Conservation (phyloP, 2,329 filamentous ascomycete genomes). For the Lachnellula occidentalis region DNA sequence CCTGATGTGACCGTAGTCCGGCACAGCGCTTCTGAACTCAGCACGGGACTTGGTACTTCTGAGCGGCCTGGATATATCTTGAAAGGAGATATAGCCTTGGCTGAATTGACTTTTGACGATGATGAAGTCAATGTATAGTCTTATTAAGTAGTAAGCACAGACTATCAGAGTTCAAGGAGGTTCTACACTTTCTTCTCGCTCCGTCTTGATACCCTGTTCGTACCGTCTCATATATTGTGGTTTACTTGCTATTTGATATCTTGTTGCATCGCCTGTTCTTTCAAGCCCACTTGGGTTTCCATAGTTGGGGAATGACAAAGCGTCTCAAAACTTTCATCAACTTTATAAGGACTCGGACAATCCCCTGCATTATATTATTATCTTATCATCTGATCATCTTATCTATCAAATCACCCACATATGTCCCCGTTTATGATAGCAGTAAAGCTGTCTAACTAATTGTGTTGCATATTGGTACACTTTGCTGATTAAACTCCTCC, state of each 20-base stretch:
- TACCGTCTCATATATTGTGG: constrained; percentile 7
- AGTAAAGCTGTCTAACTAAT: constrained; percentile 14
- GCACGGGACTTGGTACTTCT: neutral
- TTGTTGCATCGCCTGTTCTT: constrained; percentile 6
- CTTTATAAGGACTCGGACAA: neutral
- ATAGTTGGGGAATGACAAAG: neutral
- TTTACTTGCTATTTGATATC: constrained; percentile 2
- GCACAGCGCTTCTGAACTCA: too few relatives aligned
- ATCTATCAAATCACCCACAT: constrained; percentile 11
- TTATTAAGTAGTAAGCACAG: neutral
- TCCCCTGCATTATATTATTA: neutral
- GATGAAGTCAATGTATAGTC: neutral
- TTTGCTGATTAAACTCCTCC: constrained; percentile 21
- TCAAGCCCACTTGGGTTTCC: neutral
- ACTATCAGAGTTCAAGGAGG: neutral
- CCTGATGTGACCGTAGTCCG: neutral
- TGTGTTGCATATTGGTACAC: constrained; percentile 17
- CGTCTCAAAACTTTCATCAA: neutral
- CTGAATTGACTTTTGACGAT: neutral
- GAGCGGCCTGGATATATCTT: neutral
- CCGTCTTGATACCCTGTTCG: constrained; percentile 1
- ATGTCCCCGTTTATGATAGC: constrained; percentile 7
- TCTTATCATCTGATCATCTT: neutral
- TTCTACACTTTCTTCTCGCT: neutral
- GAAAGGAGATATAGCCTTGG: neutral